Base-by-base conservation (phyloP, 306 rosid species). In the Lagenaria siceraria region DNA sequence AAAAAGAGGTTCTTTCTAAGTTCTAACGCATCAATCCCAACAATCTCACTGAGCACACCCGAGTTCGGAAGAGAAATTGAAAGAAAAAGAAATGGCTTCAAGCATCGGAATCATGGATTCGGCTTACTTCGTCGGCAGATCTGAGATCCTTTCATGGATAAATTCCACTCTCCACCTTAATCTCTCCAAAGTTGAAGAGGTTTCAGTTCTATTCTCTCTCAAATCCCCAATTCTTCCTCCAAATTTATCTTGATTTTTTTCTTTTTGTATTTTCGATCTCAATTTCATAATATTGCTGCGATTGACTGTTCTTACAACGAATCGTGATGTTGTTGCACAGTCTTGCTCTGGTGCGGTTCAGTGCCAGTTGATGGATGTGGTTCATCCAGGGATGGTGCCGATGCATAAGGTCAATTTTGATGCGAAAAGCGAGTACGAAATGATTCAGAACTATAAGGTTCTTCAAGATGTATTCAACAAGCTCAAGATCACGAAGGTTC, bases 321-420 rank as follows among this genome's bases (percentile, higher is more conserved):
- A 9, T 65, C 18, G 4, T 14, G 1, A 15, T 62, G 68, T 62
- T 31, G 22, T 36, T 0, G 29, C 49, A 2, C 49, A 95, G 97
- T 96, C 97, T 5, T 89, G 93, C 79, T 85, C 96, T 3, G 97
- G 98, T 19, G 97, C 97, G 42, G 95, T 94, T 31, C 97, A 94
- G 22, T 94, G 97, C 79, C 98, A 94, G 84, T 90, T 94, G 31
- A 84, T 94, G 86, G 98, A 94, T 61, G 90, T 89, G 35, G 93
- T 80, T 76, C 95, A 94, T 82, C 96, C 96, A 0, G 96, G 98
- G 73, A 87, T 87, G 18, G 98, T 95, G 56, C 96, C 97, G 5
- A 92, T 95, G 97, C 96, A 95, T 83, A 95, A 95, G 87, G 98
- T 92, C 70, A 95, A 95, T 78, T 95, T 92, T 29, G 98, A 95